These are phyloP conservation scores for Chalaropsis ovoidea DNA, from an alignment of 2,329 filamentous ascomycete species.

Conservation along the genomic window DNA sequence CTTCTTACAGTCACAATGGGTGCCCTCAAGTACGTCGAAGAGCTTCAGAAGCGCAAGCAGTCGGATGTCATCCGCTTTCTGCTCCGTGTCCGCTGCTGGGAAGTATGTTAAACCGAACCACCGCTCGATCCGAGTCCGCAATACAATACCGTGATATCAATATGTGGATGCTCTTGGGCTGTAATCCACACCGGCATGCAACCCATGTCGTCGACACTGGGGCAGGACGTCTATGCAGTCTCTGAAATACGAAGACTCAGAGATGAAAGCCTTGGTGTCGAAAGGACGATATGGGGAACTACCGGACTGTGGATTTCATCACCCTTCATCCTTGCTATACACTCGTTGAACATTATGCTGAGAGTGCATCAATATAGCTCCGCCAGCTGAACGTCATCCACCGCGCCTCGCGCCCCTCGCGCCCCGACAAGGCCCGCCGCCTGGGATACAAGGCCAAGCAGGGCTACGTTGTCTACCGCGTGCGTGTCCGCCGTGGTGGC, in stretches of 20 bases:
- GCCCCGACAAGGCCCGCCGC: conserved; percentile 99
- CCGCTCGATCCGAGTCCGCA: conserved; percentile 25
- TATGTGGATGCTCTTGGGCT: conserved; percentile 26
- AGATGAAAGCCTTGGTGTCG: conserved; percentile 31
- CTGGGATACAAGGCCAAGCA: conserved; percentile 99
- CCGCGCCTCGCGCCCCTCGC: conserved; percentile 93
- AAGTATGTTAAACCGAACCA: conserved; percentile 57
- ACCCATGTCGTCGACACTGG: conserved; percentile 23
- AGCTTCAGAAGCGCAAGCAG: conserved; percentile 99
- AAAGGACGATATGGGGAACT: conserved; percentile 24
- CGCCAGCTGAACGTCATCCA: conserved; percentile 99
- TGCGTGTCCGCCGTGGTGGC: conserved; percentile 95
- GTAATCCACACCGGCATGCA: conserved; percentile 25
- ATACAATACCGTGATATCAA: conserved; percentile 24
- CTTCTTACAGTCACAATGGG: conserved; percentile 65
- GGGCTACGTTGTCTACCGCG: conserved; percentile 99
- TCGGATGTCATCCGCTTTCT: conserved; percentile 99
- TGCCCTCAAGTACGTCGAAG: conserved; percentile 99
- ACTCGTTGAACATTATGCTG: conserved; percentile 99
- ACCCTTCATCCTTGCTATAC: conserved; percentile 61
- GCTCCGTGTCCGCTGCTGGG: conserved; percentile 99
- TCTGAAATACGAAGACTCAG: conserved; percentile 19
- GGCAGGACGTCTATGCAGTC: conserved; percentile 21
- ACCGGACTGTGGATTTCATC: conserved; percentile 22
- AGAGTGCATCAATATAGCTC: conserved; percentile 99